Conservation (phyloP, 306 rosid species). For the Mimosa bimucronata region DNA sequence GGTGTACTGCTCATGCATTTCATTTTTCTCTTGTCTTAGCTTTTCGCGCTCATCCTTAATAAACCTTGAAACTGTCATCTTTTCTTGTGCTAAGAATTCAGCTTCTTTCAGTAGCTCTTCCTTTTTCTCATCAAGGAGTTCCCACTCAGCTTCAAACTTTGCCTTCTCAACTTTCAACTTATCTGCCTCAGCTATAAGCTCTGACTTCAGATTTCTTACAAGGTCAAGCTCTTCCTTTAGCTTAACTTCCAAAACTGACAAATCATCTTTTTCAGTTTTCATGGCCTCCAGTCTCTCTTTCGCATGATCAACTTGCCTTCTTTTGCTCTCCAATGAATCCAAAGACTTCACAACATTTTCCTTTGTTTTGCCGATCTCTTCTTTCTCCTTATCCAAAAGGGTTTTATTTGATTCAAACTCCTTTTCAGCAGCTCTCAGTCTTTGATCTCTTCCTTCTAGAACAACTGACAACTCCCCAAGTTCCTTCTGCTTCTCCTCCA, state of each 20-base stretch:
- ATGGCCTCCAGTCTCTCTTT: slow-evolving; percentile 68
- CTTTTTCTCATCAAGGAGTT: slow-evolving; percentile 85
- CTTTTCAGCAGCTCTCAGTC: slow-evolving; percentile 53
- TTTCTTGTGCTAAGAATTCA: slow-evolving; percentile 68
- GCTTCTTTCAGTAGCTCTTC: slow-evolving; percentile 75
- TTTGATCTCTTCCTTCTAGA: slow-evolving; percentile 68
- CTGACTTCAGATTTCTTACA: slow-evolving; percentile 74
- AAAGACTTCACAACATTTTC: slow-evolving; percentile 62
- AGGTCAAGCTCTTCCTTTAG: slow-evolving; percentile 93
- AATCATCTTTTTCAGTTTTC: slow-evolving; percentile 79
- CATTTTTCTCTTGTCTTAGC: slow-evolving; percentile 70
- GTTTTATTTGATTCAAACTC: slow-evolving; percentile 67
- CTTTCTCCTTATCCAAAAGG: slow-evolving; percentile 70
- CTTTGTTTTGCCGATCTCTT: slow-evolving; percentile 63
- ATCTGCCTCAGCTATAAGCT: slow-evolving; percentile 77
- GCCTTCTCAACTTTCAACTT: slow-evolving; percentile 81
- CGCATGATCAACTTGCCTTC: slow-evolving; percentile 58
- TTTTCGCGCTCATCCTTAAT: slow-evolving; percentile 78
- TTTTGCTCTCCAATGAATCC: slow-evolving; percentile 65
- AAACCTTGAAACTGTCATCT: slow-evolving; percentile 63
- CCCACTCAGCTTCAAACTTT: slow-evolving; percentile 97
- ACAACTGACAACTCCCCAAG: slow-evolving; percentile 55
- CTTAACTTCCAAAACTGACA: slow-evolving; percentile 76
- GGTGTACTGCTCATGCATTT: slow-evolving; percentile 68
- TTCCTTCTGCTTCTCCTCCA: slow-evolving; percentile 79